A percentile compares a stretch with the other conserved stretches of the same genome.
These are phyloP conservation scores for Heritiera littoralis DNA, from an alignment of 345 rosid species.

Conservation along the genomic window DNA sequence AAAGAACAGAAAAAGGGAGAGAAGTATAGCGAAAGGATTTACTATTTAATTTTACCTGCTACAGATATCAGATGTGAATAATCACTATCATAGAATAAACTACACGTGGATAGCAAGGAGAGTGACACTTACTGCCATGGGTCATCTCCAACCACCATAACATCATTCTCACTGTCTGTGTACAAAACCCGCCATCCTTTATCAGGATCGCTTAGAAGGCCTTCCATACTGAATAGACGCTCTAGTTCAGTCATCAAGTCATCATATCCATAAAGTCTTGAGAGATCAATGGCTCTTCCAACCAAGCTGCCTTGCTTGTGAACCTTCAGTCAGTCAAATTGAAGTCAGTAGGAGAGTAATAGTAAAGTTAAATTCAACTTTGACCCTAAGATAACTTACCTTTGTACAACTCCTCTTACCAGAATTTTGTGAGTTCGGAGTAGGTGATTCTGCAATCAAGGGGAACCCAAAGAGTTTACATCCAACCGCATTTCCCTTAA, in stretches of 20 bases:
- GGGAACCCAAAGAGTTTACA: constrained; percentile 88
- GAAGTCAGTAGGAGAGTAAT: constrained; percentile 24
- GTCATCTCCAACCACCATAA: constrained; percentile 91
- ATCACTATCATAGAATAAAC: constrained; percentile 9
- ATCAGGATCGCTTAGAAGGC: constrained; percentile 63
- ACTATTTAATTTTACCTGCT: not conserved
- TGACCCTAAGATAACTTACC: constrained; percentile 43
- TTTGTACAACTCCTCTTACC: constrained; percentile 90
- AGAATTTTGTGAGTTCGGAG: constrained; percentile 52
- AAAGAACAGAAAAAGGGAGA: not conserved
- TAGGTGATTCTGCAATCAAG: constrained; percentile 53
- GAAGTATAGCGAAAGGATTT: not conserved
- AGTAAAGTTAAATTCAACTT: constrained; percentile 18
- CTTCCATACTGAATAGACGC: constrained; percentile 78
- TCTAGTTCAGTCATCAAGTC: constrained; percentile 79
- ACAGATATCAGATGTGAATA: not conserved
- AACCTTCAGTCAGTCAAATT: constrained; percentile 50
- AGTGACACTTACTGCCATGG: constrained; percentile 82
- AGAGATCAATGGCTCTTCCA: constrained; percentile 87
- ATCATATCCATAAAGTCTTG: constrained; percentile 59
- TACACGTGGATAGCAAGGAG: not conserved
- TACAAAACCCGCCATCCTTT: constrained; percentile 86
- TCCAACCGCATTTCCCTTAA: constrained; percentile 45
- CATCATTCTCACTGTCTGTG: constrained; percentile 86
- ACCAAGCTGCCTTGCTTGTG: constrained; percentile 94